Evolutionary conservation across 2,329 filamentous ascomycete genomes (phyloP), one percentile per base, ranked within the genome.

Genomic region (Ampelomyces quisqualis): DNA sequence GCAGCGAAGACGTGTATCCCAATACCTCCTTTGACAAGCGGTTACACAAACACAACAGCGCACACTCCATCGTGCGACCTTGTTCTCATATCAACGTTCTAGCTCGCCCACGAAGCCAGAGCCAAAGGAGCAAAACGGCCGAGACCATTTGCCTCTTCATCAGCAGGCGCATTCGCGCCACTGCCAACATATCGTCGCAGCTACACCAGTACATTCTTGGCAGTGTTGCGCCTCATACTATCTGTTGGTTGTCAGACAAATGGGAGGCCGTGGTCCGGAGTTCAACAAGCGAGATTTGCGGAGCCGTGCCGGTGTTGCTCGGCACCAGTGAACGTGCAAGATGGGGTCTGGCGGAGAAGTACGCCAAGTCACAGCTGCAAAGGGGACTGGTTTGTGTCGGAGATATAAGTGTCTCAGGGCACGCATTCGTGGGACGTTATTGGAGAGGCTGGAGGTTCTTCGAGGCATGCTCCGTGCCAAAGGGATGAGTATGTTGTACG

Each of bases 201-300:
- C 30, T 39, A 23, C 38, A 15, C 24, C 19, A 14, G 30, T 21
- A 29, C 19, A 26, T 15, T 24, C 15, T 37, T 34, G 23, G 23
- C 22, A 20, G 20, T 34, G 7, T 38, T 37, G 34, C 33, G 37
- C 38, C 38, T 38, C 38, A 30, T 6, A 8, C 34, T 24, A 15
- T 30, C 14, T 23, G 41, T 42, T 45, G 33, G 35, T 18, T 34
- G 41, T 27, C 26, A 31, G 7, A 29, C 26, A 38, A 26, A 31
- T 32, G 39, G 24, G 37, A 26, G 40, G 37, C 22, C 11, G 32
- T 39, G 29, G 44, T 36, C 28, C 19, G 21, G 36, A 30, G 38
- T 30, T 24, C 26, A 24, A 17, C 22, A 51, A 53, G 49, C 49
- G 46, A 55, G 27, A 52, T 55, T 50, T 32, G 44, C 38, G 43